Percentiles rank a stretch among this genome's conserved stretches.
These are phyloP conservation scores for Cytospora leucostoma DNA, from an alignment of 2,329 filamentous ascomycete species.

Conservation along the genomic window DNA sequence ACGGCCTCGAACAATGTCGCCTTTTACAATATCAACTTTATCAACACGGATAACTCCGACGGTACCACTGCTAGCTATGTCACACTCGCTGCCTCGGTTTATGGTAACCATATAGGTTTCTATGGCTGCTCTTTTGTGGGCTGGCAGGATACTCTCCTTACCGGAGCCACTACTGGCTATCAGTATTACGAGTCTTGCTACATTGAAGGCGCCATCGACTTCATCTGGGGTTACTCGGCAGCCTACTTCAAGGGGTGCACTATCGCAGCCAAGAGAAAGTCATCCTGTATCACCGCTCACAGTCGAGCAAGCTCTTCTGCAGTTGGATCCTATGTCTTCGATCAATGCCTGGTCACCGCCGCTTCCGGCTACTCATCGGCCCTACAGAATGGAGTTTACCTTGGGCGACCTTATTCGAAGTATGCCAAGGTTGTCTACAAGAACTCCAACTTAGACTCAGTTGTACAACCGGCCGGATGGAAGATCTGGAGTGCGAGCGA, in stretches of 20 bases:
- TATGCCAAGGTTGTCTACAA: slow-evolving; percentile 56
- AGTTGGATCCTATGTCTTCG: slow-evolving; percentile 46
- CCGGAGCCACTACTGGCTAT: slow-evolving; percentile 38
- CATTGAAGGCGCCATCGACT: slow-evolving; percentile 37
- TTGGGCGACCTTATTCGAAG: slow-evolving; percentile 55
- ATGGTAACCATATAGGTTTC: slow-evolving; percentile 41
- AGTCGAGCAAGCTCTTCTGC: slow-evolving; percentile 43
- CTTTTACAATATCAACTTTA: slow-evolving; percentile 59
- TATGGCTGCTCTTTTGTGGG: slow-evolving; percentile 46
- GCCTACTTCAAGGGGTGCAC: slow-evolving; percentile 37
- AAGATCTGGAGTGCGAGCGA: slow-evolving; percentile 42
- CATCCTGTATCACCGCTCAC: slow-evolving; percentile 45
- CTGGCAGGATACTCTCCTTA: slow-evolving; percentile 48
- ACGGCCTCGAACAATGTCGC: slow-evolving; percentile 45
- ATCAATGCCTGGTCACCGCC: slow-evolving; percentile 50
- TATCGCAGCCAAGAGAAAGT: slow-evolving; percentile 33
- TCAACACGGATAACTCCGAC: slow-evolving; percentile 33
- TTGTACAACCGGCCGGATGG: slow-evolving; percentile 57
- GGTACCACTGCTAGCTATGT: slow-evolving; percentile 36
- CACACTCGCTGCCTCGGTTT: slow-evolving; percentile 44
- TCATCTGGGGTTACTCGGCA: slow-evolving; percentile 34
- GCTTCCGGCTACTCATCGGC: slow-evolving; percentile 42
- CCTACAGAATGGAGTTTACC: slow-evolving; percentile 43
- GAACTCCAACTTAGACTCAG: slow-evolving; percentile 46
- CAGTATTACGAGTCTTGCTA: slow-evolving; percentile 45